Percentiles rank a stretch among this genome's conserved stretches.
Evolutionary conservation across 345 rosid genomes (phyloP).

Genomic region (Salix brachista): DNA sequence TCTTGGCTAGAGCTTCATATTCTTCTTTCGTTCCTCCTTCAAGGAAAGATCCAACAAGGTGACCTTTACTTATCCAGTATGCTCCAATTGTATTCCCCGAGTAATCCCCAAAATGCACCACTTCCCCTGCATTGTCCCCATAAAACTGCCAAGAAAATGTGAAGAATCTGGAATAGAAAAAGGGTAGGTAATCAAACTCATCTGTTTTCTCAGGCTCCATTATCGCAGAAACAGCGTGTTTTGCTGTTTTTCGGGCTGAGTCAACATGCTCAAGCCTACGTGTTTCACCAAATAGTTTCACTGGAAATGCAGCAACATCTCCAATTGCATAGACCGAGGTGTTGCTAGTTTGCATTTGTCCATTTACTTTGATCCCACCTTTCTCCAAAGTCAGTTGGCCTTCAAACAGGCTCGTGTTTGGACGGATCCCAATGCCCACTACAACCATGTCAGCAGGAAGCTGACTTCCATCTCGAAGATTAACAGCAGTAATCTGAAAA

Average conservation of each 20-base stretch:
- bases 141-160: slow-evolving; percentile 88
- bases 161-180: slow-evolving; percentile 89
- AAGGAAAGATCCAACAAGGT: slow-evolving; percentile 80
- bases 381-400: slow-evolving; percentile 86
- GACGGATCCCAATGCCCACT: slow-evolving; percentile 90
- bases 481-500: slow-evolving; percentile 70
- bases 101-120: slow-evolving; percentile 80
- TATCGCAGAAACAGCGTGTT: slow-evolving; percentile 68
- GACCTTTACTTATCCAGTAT: slow-evolving; percentile 80
- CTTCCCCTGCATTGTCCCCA: slow-evolving; percentile 84
- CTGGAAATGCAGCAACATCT: slow-evolving; percentile 88
- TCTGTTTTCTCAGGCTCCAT: slow-evolving; percentile 67
- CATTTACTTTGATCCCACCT: slow-evolving; percentile 91
- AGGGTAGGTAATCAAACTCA: slow-evolving; percentile 80
- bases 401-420: slow-evolving; percentile 87
- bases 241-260: slow-evolving; percentile 80
- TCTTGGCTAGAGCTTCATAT: slow-evolving; percentile 71
- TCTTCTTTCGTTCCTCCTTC: slow-evolving; percentile 96
- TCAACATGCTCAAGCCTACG: slow-evolving; percentile 97
- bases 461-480: slow-evolving; percentile 70
- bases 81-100: slow-evolving; percentile 69
- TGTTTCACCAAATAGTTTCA: slow-evolving; percentile 66
- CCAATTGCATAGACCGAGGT: slow-evolving; percentile 83
- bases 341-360: slow-evolving; percentile 77
- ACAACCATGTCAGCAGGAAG: slow-evolving; percentile 80